These are phyloP conservation scores for Funneliformis mosseae DNA, from an alignment of 192 early-diverging fungal genomes.

Conservation along the genomic window DNA sequence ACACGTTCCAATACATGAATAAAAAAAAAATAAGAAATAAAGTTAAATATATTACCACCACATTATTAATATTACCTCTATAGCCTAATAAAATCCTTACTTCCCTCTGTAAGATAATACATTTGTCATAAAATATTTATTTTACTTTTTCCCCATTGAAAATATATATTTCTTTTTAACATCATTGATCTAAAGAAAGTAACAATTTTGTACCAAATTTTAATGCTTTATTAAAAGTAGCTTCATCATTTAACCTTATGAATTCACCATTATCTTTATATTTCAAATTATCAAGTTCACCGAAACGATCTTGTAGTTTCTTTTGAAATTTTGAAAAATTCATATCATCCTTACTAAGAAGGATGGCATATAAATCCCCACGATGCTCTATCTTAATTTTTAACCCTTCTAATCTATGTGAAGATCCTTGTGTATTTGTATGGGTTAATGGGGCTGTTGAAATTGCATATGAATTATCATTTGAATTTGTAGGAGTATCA, in stretches of 20 bases:
- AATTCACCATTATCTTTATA: conserved; percentile 48
- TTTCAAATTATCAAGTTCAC: conserved; percentile 36
- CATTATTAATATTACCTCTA: background rate
- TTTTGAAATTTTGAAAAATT: conserved; percentile 53
- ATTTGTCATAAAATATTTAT: background rate
- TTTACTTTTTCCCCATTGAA: background rate
- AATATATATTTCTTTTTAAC: background rate
- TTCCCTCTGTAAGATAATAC: background rate
- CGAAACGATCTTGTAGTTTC: conserved; percentile 64
- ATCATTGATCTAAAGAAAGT: conserved; percentile 9
- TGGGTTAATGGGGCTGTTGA: background rate
- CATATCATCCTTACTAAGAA: conserved; percentile 60
- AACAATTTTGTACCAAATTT: background rate
- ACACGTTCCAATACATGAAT: background rate
- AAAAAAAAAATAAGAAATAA: background rate
- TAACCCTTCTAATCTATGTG: conserved; percentile 42
- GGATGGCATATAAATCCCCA: conserved; percentile 75
- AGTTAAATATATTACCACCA: background rate
- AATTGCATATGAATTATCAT: background rate
- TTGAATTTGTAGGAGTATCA: background rate
- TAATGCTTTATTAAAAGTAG: conserved; percentile 8
- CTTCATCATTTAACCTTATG: conserved; percentile 6
- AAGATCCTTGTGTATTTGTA: background rate
- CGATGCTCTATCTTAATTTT: conserved; percentile 74
- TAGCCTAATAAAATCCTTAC: background rate